Evolutionary conservation across 2,329 filamentous ascomycete genomes (phyloP).

Genomic region (Stachybotrys chartarum): DNA sequence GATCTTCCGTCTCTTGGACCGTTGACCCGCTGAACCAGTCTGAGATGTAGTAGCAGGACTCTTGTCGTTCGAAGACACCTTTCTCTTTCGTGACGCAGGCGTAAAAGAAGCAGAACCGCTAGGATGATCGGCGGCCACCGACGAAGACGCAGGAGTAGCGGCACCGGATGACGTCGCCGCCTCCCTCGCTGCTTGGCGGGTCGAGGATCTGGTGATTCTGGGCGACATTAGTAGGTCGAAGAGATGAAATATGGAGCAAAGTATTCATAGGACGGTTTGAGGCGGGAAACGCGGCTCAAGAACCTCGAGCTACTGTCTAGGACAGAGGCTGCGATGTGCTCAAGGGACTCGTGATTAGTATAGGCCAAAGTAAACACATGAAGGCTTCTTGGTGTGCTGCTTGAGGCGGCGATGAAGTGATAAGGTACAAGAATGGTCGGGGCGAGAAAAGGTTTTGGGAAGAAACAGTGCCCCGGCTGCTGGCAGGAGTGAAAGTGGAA

Average conservation of each 20-base stretch:
- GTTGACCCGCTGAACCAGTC: slow-evolving; percentile 39
- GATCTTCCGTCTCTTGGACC: slow-evolving; percentile 66
- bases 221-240: slow-evolving; percentile 72
- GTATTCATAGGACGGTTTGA: slow-evolving; percentile 10
- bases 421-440: not conserved
- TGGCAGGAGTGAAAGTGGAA: not conserved
- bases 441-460: not conserved
- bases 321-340: not conserved
- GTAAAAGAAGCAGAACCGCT: slow-evolving; percentile 31
- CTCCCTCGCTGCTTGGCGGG: slow-evolving; percentile 74
- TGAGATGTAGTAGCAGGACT: slow-evolving; percentile 27
- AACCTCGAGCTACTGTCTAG: not conserved
- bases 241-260: slow-evolving; percentile 19
- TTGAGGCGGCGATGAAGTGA: not conserved
- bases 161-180: slow-evolving; percentile 38
- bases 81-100: slow-evolving; percentile 65
- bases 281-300: slow-evolving; percentile 3
- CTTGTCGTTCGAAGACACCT: slow-evolving; percentile 47
- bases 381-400: not conserved
- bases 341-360: not conserved
- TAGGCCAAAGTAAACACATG: not conserved
- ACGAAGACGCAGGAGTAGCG: slow-evolving; percentile 31
- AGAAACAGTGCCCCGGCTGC: not conserved
- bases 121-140: slow-evolving; percentile 29
- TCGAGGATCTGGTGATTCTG: slow-evolving; percentile 93